Conservation (phyloP, 1,284 basidiomycete species). For the Flammula alnicola region DNA sequence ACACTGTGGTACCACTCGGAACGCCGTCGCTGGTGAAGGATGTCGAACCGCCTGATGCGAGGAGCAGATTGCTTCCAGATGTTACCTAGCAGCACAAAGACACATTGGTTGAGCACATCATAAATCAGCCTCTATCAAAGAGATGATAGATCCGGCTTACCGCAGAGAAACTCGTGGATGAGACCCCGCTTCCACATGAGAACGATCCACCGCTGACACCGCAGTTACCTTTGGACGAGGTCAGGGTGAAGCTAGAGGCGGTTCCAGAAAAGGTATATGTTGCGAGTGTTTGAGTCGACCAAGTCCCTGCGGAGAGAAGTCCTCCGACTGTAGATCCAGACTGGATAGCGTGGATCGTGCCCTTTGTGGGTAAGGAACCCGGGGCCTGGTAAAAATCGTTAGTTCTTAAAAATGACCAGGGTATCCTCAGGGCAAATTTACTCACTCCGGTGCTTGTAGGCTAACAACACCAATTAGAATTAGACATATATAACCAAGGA, state of each 20-base stretch:
- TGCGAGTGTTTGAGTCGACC: slow-evolving; percentile 56
- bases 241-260: slow-evolving; percentile 50
- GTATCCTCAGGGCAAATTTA: neutral
- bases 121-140: too few species aligned
- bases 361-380: slow-evolving; percentile 47
- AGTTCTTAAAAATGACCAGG: neutral
- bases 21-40: slow-evolving; percentile 52
- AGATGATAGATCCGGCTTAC: slow-evolving; percentile 37
- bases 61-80: slow-evolving; percentile 51
- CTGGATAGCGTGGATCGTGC: slow-evolving; percentile 45
- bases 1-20: slow-evolving; percentile 58
- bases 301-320: slow-evolving; percentile 51
- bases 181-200: slow-evolving; percentile 49
- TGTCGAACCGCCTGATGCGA: slow-evolving; percentile 57
- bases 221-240: slow-evolving; percentile 55
- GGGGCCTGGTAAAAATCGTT: slow-evolving; percentile 26
- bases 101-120: neutral
- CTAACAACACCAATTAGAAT: neutral
- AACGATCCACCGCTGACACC: slow-evolving; percentile 46
- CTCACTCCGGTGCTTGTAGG: slow-evolving; percentile 17
- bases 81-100: slow-evolving; percentile 39
- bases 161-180: slow-evolving; percentile 55
- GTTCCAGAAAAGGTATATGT: slow-evolving; percentile 47
- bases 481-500: neutral
- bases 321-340: slow-evolving; percentile 44